Conservation (phyloP, 208 protist genomes). For the Tetramitus jugosus region DNA sequence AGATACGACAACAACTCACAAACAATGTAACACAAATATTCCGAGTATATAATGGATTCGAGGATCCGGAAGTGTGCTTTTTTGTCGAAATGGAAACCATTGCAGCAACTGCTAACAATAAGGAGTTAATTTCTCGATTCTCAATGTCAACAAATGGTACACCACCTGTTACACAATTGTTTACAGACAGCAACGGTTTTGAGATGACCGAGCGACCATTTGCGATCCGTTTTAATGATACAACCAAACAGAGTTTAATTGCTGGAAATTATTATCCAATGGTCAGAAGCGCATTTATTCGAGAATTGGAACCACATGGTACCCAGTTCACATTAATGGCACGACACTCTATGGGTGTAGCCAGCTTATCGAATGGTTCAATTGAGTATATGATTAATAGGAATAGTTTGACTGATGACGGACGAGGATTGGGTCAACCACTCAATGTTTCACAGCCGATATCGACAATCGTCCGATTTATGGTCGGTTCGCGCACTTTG, state of each 20-base stretch:
- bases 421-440: too few relatives aligned
- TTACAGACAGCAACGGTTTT: slow-evolving; percentile 11
- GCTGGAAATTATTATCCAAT: neutral
- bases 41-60: neutral
- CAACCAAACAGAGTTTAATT: neutral
- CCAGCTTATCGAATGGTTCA: neutral
- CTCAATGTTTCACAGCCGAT: too few relatives aligned
- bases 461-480: too few relatives aligned
- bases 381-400: slow-evolving; percentile 16
- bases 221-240: neutral
- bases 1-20: neutral
- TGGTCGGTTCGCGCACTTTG: too few relatives aligned
- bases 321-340: too few relatives aligned
- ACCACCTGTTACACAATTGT: neutral
- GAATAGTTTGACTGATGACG: slow-evolving; percentile 1
- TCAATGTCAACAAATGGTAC: neutral
- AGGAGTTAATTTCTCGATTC: neutral
- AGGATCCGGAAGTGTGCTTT: neutral
- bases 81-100: neutral
- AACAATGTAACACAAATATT: slow-evolving; percentile 10
- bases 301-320: too few relatives aligned
- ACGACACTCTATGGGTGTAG: neutral
- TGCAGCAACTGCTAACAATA: neutral
- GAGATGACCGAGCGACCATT: neutral
- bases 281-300: neutral